A percentile compares a stretch with the other conserved stretches of the same genome.
Evolutionary conservation across 805 yeast species (phyloP).

Genomic region (Yamadazyma insecticola): DNA sequence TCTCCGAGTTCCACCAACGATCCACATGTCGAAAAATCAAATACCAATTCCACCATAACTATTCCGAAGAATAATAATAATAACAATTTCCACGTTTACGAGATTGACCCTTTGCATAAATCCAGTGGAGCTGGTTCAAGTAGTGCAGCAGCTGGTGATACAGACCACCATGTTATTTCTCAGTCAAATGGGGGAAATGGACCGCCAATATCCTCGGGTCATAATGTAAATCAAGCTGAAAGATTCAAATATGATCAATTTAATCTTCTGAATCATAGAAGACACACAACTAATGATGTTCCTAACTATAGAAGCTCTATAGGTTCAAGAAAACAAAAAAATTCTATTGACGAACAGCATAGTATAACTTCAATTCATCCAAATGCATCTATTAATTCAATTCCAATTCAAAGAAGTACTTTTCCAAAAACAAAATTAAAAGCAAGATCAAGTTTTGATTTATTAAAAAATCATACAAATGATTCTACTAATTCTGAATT

Average conservation of each 20-base stretch:
- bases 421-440: constrained; percentile 1
- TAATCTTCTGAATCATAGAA: constrained; percentile 4
- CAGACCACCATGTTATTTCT: too few relatives aligned
- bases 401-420: constrained; percentile 1
- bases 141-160: too few relatives aligned
- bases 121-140: too few relatives aligned
- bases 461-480: constrained; percentile 1
- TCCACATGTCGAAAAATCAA: too few relatives aligned
- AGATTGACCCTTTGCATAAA: constrained; percentile 7
- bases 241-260: too few relatives aligned
- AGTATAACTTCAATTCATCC: constrained; percentile 1
- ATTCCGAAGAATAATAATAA: not conserved
- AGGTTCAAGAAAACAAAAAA: constrained; percentile 4
- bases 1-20: constrained; percentile 11
- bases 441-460: constrained; percentile 5
- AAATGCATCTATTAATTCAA: constrained; percentile 1
- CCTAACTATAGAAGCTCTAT: too few relatives aligned
- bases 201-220: too few relatives aligned
- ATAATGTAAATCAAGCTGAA: not conserved
- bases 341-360: constrained; percentile 3
- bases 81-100: constrained; percentile 2
- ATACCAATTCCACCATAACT: constrained; percentile 5
- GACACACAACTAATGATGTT: constrained; percentile 12
- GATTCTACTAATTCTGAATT: constrained; percentile 39
- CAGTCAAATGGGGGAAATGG: too few relatives aligned